Conservation (phyloP, 192 early-diverging fungal genomes). For the Podila epigama region DNA sequence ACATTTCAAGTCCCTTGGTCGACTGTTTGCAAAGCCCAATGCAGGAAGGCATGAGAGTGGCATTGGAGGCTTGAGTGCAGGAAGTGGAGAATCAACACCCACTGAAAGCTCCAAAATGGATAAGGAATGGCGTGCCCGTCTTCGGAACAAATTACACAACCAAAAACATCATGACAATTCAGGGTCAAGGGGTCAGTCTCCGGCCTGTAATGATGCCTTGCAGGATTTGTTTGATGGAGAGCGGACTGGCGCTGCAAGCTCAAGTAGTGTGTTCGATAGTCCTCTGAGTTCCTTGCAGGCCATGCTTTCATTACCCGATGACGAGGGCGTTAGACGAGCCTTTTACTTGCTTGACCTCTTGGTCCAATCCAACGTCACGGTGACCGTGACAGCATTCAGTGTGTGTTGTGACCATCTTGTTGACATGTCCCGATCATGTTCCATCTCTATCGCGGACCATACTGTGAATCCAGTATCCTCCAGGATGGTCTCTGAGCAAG, state of each 20-base stretch:
- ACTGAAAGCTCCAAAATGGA: background rate
- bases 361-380: constrained; percentile 19
- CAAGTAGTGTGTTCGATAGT: constrained; percentile 1
- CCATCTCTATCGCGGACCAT: background rate
- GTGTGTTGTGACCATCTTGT: constrained; percentile 18
- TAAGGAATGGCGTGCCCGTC: constrained; percentile 19
- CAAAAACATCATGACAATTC: background rate
- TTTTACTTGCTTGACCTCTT: constrained; percentile 23
- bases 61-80: background rate
- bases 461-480: background rate
- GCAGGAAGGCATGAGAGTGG: constrained; percentile 7
- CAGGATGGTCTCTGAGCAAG: background rate
- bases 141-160: constrained; percentile 14
- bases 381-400: constrained; percentile 14
- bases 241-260: background rate
- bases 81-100: background rate
- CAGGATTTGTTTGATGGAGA: background rate
- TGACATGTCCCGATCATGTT: background rate
- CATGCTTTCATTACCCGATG: constrained; percentile 8
- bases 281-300: constrained; percentile 6
- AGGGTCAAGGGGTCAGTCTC: constrained; percentile 1
- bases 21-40: constrained; percentile 27
- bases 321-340: background rate
- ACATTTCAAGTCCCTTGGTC: constrained; percentile 22
- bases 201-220: background rate